These are phyloP conservation scores for Trichocladium uniseriatum DNA, from an alignment of 495 filamentous ascomycete genomes.

Conservation along the genomic window DNA sequence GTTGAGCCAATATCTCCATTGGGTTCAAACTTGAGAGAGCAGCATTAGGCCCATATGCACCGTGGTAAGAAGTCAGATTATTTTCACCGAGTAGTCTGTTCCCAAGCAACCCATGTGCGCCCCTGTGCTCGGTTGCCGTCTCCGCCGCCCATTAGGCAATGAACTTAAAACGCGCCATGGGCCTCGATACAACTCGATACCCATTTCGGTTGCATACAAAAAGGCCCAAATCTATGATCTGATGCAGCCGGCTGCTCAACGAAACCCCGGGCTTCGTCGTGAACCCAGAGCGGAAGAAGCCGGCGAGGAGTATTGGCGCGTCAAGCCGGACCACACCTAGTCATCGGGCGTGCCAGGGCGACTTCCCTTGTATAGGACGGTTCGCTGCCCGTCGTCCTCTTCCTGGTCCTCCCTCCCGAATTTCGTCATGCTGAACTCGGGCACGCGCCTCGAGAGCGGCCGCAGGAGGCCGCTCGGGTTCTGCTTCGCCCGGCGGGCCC, in stretches of 20 bases:
- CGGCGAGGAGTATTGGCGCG: constrained; percentile 16
- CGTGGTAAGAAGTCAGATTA: too few relatives aligned
- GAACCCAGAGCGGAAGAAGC: constrained; percentile 5
- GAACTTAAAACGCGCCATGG: too few relatives aligned
- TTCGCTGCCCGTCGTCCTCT: constrained; percentile 23
- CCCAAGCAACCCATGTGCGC: too few relatives aligned
- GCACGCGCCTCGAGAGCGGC: constrained; percentile 30
- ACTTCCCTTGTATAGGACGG: constrained; percentile 26
- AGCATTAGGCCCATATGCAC: too few relatives aligned
- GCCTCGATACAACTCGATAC: too few relatives aligned
- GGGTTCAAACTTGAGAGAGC: too few relatives aligned
- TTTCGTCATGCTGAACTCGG: constrained; percentile 42
- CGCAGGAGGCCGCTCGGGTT: constrained; percentile 24
- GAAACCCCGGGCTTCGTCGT: constrained; percentile 7
- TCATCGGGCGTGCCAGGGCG: constrained; percentile 30
- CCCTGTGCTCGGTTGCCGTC: too few relatives aligned
- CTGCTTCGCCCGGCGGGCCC: constrained; percentile 24
- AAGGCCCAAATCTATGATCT: too few relatives aligned
- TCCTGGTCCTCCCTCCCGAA: constrained; percentile 35
- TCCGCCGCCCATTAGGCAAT: too few relatives aligned
- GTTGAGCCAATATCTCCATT: too few relatives aligned
- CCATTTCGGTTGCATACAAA: too few relatives aligned
- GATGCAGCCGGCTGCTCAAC: not conserved
- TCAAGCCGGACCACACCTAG: constrained; percentile 28
- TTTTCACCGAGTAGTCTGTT: too few relatives aligned